Evolutionary conservation across 768 basidiomycete species (phyloP).

Genomic region (Galerina sulciceps): DNA sequence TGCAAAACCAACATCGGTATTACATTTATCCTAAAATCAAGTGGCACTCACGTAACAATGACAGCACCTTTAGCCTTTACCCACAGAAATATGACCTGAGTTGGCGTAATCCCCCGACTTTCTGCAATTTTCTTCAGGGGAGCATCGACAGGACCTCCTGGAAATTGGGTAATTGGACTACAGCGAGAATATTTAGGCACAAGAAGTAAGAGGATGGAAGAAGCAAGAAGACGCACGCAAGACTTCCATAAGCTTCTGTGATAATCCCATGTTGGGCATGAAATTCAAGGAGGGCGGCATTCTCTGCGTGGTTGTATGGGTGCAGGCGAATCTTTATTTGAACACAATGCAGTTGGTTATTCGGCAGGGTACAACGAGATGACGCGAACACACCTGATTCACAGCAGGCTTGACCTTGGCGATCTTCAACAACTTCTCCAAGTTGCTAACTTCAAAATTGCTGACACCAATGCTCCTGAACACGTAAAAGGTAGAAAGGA

Average conservation of each 20-base stretch:
- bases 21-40: too few relatives aligned
- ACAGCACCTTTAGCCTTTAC: conserved; percentile 66
- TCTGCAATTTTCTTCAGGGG: conserved; percentile 56
- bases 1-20: too few relatives aligned
- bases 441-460: conserved; percentile 60
- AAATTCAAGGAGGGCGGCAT: conserved; percentile 61
- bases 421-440: conserved; percentile 53
- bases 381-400: conserved; percentile 58
- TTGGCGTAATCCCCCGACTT: conserved; percentile 56
- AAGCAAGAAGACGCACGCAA: conserved; percentile 48
- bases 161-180: conserved; percentile 61
- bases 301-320: conserved; percentile 66
- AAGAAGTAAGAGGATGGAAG: neutral
- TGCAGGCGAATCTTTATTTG: conserved; percentile 64
- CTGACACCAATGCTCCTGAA: conserved; percentile 74
- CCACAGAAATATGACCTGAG: conserved; percentile 75
- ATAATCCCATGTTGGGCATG: conserved; percentile 61
- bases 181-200: conserved; percentile 4
- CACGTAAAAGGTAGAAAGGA: neutral
- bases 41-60: conserved; percentile 61
- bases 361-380: neutral
- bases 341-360: neutral
- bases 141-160: conserved; percentile 69
- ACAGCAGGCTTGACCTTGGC: conserved; percentile 66
- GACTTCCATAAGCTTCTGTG: conserved; percentile 72